Conservation (phyloP, 495 filamentous ascomycete species). For the Penicillium mononematosum region DNA sequence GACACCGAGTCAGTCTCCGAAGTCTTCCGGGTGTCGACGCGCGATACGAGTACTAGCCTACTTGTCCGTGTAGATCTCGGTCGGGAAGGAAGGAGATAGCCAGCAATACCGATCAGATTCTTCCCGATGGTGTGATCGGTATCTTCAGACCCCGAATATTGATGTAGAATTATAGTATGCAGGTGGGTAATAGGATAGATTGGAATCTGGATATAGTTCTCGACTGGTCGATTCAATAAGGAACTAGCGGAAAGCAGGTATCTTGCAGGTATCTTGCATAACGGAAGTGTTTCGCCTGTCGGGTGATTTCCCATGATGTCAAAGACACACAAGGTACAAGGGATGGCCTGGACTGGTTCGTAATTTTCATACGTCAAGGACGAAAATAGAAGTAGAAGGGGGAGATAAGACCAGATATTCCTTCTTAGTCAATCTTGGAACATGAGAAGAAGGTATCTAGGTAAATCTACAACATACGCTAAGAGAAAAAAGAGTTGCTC, state of each 20-base stretch:
- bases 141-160: neutral
- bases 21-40: neutral
- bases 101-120: conserved; percentile 15
- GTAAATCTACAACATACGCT: neutral
- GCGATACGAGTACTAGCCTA: neutral
- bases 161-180: neutral
- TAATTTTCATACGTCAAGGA: conserved; percentile 1
- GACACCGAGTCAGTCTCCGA: neutral
- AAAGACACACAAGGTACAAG: conserved; percentile 12
- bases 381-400: neutral
- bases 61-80: neutral
- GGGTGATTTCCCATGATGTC: conserved; percentile 16
- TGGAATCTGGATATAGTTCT: neutral
- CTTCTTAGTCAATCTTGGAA: neutral
- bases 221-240: neutral
- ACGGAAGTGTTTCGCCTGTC: conserved; percentile 13
- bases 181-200: neutral
- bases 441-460: too few relatives aligned
- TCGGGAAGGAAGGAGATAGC: neutral
- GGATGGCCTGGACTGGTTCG: conserved; percentile 8
- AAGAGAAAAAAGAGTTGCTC: conserved; percentile 8
- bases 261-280: conserved; percentile 6
- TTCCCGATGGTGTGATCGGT: conserved; percentile 19
- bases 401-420: neutral
- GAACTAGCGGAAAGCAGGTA: conserved; percentile 14